Base-by-base conservation (phyloP, 129 eudicot species). In the Flaveria trinervia region DNA sequence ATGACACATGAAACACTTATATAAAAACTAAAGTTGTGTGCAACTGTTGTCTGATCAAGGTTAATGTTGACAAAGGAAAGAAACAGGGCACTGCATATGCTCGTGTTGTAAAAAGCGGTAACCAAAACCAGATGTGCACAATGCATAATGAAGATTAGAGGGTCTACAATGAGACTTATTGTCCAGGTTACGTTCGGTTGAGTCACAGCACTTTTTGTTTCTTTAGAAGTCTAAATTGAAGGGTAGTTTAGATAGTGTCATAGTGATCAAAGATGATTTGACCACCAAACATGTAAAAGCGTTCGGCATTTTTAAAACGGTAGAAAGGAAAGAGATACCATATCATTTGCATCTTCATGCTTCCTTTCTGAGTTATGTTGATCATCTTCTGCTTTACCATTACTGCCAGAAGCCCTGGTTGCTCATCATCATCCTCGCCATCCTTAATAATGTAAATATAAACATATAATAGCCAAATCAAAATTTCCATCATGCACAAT, bases 321-420 rank as follows among this genome's bases (percentile, higher is more conserved):
- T 44, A 44, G 25, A 70, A 44, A 73, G 16, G 39, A 18, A 23
- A 52, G 39, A 74, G 18, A 26, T 26, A 88, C 92, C 87, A 41
- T 51, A 68, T 80, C 88, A 65, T 66, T 83, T 9, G 56, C 73
- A 44, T 70, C 87, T 57, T 54, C 73, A 15, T 79, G 73, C 65
- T 44, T 75, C 55, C 48, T 74, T 57, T 49, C 54, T 3, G 54
- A 49, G 54, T 49, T 49, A 10, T 83, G 77, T 52, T 60, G 79
- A 66, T 62, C 65, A 70, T 74, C 83, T 55, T 65, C 77, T 68
- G 44, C 84, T 25, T 80, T 79, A 12, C 17, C 72, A 70, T 51
- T 74, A 51, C 62, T 71, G 20, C 61, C 54, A 49, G 54, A 49
- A 13, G 54, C 54, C 54, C 72, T 26, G 36, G 43, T 64, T 65